A percentile compares a stretch with the other conserved stretches of the same genome.
Conservation (phyloP, 768 basidiomycete genomes). For the Paxillus ammoniavirescens region DNA sequence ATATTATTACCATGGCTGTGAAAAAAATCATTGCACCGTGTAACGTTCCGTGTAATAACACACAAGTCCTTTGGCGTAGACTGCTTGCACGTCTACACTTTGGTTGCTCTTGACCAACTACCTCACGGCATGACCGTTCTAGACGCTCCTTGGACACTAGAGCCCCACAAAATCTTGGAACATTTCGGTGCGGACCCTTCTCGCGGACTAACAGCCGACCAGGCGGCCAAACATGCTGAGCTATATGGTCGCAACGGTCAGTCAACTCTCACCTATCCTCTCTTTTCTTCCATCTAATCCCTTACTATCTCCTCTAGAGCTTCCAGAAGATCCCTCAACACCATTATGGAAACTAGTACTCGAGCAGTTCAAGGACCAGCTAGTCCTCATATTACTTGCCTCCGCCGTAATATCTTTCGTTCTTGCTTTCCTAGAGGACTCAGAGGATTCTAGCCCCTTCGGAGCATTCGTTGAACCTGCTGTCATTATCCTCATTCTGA, state of each 20-base stretch:
- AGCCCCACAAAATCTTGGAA: slow-evolving; percentile 65
- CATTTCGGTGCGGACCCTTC: slow-evolving; percentile 66
- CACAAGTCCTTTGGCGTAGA: not conserved
- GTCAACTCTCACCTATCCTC: slow-evolving; percentile 11
- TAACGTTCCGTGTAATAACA: not conserved
- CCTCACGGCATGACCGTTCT: slow-evolving; percentile 37
- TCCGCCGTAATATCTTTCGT: slow-evolving; percentile 94
- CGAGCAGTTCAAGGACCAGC: slow-evolving; percentile 99
- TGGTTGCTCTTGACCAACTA: not conserved
- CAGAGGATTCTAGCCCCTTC: slow-evolving; percentile 59
- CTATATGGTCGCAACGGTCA: slow-evolving; percentile 86
- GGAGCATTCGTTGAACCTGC: slow-evolving; percentile 94
- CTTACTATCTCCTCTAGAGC: slow-evolving; percentile 48
- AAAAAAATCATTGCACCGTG: not conserved
- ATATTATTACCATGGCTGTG: not conserved
- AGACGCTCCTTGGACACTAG: slow-evolving; percentile 78
- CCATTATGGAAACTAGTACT: slow-evolving; percentile 92
- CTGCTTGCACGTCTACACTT: not conserved
- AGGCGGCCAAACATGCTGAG: slow-evolving; percentile 71
- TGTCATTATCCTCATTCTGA: slow-evolving; percentile 92
- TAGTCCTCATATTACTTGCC: slow-evolving; percentile 93
- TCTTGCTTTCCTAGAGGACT: slow-evolving; percentile 83
- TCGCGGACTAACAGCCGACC: slow-evolving; percentile 62
- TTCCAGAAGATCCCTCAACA: slow-evolving; percentile 90
- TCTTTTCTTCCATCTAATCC: not conserved